These are phyloP conservation scores for Globisporangium recalcitrans DNA, from an alignment of 352 stramenopile genomes.

Conservation along the genomic window DNA sequence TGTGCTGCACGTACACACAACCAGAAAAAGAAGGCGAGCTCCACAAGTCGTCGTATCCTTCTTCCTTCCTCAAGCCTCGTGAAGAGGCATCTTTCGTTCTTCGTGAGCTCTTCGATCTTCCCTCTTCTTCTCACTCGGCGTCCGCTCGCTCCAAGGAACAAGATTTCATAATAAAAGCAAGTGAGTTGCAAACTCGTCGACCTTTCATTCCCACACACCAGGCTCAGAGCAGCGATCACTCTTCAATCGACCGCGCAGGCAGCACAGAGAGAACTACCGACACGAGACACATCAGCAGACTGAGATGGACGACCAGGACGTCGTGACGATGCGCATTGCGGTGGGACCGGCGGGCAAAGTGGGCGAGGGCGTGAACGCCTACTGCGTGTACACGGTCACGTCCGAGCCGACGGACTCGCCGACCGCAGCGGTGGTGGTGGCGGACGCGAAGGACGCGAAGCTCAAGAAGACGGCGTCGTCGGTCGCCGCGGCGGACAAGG, in stretches of 20 bases:
- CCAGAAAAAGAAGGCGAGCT: not conserved
- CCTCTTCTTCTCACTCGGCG: not conserved
- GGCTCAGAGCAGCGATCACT: not conserved
- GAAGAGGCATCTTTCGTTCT: not conserved
- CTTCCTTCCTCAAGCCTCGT: not conserved
- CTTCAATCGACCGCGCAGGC: not conserved
- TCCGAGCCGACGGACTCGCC: slow-evolving; percentile 33
- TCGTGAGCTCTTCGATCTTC: not conserved
- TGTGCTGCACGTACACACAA: not conserved
- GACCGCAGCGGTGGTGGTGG: slow-evolving; percentile 11
- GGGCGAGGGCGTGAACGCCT: slow-evolving; percentile 79
- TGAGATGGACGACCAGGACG: slow-evolving; percentile 10
- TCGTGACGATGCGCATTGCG: slow-evolving; percentile 34
- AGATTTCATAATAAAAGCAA: slow-evolving; percentile 13
- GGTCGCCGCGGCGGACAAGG: slow-evolving; percentile 2
- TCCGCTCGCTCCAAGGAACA: slow-evolving; percentile 8
- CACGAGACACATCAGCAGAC: slow-evolving; percentile 1
- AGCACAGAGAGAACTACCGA: not conserved
- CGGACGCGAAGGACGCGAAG: not conserved
- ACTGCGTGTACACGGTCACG: slow-evolving; percentile 79
- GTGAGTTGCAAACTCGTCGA: not conserved
- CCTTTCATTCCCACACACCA: slow-evolving; percentile 1
- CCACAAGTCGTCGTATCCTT: too few relatives aligned
- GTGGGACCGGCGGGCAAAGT: slow-evolving; percentile 71
- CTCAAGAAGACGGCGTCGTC: slow-evolving; percentile 2